Conservation (phyloP, 257 asterid species). For the Lavandula angustifolia region DNA sequence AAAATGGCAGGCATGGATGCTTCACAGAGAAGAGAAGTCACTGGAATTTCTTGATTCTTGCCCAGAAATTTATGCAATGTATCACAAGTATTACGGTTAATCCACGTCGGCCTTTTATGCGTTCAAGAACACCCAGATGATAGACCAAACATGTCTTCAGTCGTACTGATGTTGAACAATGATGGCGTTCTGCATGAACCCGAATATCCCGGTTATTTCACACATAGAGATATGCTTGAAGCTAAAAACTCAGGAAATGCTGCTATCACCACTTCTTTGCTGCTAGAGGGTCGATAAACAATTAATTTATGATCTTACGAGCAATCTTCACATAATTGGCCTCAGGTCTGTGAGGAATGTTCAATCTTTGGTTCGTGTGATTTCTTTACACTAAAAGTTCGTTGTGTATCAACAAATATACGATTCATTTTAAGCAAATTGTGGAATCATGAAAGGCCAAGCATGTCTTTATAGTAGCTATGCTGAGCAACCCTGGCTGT, state of each 20-base stretch:
- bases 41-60: slow-evolving; percentile 28
- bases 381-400: too few relatives aligned
- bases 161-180: slow-evolving; percentile 35
- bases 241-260: neutral
- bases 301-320: too few relatives aligned
- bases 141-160: slow-evolving; percentile 37
- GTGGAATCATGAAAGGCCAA: too few relatives aligned
- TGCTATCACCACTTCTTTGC: neutral
- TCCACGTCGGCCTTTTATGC: slow-evolving; percentile 39
- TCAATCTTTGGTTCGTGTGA: too few relatives aligned
- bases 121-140: slow-evolving; percentile 37
- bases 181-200: slow-evolving; percentile 31
- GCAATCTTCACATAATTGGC: too few relatives aligned
- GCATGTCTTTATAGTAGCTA: too few relatives aligned
- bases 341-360: too few relatives aligned
- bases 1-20: slow-evolving; percentile 44
- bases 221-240: slow-evolving; percentile 1
- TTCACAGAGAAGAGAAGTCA: slow-evolving; percentile 35
- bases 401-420: too few relatives aligned
- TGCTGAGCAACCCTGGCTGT: too few relatives aligned
- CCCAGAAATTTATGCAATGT: neutral
- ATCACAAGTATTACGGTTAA: slow-evolving; percentile 27
- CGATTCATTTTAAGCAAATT: too few relatives aligned
- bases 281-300: slow-evolving; percentile 8
- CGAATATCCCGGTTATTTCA: slow-evolving; percentile 34